Evolutionary conservation across 176 grass and related monocot genomes (phyloP).

Genomic region (Puccinellia tenuiflora): DNA sequence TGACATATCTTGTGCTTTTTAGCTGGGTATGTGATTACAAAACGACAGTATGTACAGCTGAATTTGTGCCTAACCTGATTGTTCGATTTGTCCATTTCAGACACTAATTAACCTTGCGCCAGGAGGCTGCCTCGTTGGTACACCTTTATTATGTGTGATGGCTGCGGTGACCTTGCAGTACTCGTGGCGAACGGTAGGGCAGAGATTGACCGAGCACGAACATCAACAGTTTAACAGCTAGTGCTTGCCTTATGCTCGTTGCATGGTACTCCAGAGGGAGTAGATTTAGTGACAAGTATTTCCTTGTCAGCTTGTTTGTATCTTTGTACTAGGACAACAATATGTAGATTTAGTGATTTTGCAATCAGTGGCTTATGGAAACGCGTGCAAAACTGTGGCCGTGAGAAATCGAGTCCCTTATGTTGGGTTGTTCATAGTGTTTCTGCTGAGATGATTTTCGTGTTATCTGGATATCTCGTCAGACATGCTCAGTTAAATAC

Average conservation of each 20-base stretch:
- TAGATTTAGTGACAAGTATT: no score
- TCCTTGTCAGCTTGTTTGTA: background rate
- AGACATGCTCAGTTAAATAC: background rate
- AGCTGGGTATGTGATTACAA: background rate
- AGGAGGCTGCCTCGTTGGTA: constrained; percentile 64
- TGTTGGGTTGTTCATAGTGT: background rate
- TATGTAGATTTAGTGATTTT: background rate
- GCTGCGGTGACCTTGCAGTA: constrained; percentile 58
- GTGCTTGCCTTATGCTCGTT: background rate
- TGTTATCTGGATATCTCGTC: background rate
- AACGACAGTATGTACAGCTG: background rate
- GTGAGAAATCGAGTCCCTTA: background rate
- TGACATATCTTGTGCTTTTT: background rate
- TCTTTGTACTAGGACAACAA: constrained; percentile 2
- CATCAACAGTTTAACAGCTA: constrained; percentile 45
- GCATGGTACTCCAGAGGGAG: no score
- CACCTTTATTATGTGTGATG: constrained; percentile 52
- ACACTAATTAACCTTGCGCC: constrained; percentile 81
- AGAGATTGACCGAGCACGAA: constrained; percentile 64
- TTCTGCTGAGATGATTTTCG: background rate
- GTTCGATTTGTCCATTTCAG: constrained; percentile 44
- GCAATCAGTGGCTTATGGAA: background rate
- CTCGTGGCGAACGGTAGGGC: constrained; percentile 67
- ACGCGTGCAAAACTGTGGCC: background rate
- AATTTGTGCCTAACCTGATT: constrained; percentile 2